Percentiles rank a stretch among this genome's conserved stretches.
phyloP scores from a whole-genome alignment of 2,329 filamentous ascomycete species.

The Lecanoromycetidae sp. region DNA sequence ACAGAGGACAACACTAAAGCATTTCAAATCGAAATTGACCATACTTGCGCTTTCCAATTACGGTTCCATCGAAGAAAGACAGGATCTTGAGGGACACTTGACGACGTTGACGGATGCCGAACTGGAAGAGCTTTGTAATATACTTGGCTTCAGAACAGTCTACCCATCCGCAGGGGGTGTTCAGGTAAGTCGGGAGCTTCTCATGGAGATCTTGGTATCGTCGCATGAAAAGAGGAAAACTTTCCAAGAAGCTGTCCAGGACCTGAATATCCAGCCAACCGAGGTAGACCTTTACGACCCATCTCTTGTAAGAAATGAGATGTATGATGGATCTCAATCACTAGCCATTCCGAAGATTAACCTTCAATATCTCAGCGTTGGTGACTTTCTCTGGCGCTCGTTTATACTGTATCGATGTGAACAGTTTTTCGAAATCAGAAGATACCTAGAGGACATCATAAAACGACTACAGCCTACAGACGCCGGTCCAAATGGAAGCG shows the following conservation, averaged over 20 bases:
- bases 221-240: slow-evolving; percentile 65
- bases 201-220: slow-evolving; percentile 60
- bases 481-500: slow-evolving; percentile 51
- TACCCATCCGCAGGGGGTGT: slow-evolving; percentile 65
- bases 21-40: slow-evolving; percentile 83
- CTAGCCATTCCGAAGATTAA: slow-evolving; percentile 90
- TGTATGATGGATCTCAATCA: slow-evolving; percentile 75
- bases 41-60: slow-evolving; percentile 88
- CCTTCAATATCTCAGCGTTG: slow-evolving; percentile 85
- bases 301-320: slow-evolving; percentile 66
- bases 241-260: slow-evolving; percentile 66
- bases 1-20: slow-evolving; percentile 63
- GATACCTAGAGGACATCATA: slow-evolving; percentile 73
- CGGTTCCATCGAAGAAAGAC: slow-evolving; percentile 67
- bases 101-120: slow-evolving; percentile 62
- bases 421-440: slow-evolving; percentile 84
- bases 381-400: slow-evolving; percentile 94
- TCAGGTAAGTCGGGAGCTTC: slow-evolving; percentile 49
- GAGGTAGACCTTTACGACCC: slow-evolving; percentile 68
- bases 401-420: slow-evolving; percentile 81
- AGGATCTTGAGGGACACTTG: slow-evolving; percentile 66
- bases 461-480: slow-evolving; percentile 63
- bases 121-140: slow-evolving; percentile 52
- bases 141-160: slow-evolving; percentile 66
- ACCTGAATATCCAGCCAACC: slow-evolving; percentile 68